These are phyloP conservation scores for Effrenium voratum DNA, from an alignment of 73 alveolate species.

Conservation along the genomic window DNA sequence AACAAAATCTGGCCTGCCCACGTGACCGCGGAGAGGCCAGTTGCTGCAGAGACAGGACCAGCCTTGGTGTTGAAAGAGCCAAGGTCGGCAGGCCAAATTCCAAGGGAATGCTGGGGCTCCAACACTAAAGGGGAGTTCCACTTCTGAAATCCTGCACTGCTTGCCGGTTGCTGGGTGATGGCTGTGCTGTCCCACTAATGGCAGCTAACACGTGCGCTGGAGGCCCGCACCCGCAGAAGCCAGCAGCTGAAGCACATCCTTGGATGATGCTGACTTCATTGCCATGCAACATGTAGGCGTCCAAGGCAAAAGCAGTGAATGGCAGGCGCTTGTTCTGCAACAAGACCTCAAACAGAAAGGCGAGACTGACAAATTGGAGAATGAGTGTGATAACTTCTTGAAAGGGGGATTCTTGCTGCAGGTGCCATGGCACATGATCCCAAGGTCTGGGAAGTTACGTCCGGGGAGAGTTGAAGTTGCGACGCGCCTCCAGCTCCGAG, in stretches of 20 bases:
- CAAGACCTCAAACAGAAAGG: background rate
- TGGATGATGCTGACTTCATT: background rate
- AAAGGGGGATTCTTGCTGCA: no score
- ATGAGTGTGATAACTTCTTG: no score
- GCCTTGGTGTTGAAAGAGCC: background rate
- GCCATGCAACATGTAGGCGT: background rate
- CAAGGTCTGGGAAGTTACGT: no score
- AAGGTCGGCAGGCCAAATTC: background rate
- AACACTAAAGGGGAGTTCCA: conserved; percentile 43
- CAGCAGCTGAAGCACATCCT: conserved; percentile 80
- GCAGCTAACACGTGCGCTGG: background rate
- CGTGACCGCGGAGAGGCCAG: conserved; percentile 43
- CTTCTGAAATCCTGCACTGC: conserved; percentile 19
- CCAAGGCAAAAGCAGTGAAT: conserved; percentile 1
- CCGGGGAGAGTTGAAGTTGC: no score
- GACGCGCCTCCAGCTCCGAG: conserved; percentile 42
- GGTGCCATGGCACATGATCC: no score
- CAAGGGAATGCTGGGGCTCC: background rate
- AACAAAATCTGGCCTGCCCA: conserved; percentile 20
- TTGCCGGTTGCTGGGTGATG: no score
- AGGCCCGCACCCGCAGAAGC: conserved; percentile 15
- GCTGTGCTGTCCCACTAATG: no score
- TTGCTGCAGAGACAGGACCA: conserved; percentile 71
- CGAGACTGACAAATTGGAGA: no score
- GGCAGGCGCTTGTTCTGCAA: conserved; percentile 63